Evolutionary conservation across 306 rosid species (phyloP), one percentile per base, ranked within the genome.

Genomic region (Erythrophleum fordii): DNA sequence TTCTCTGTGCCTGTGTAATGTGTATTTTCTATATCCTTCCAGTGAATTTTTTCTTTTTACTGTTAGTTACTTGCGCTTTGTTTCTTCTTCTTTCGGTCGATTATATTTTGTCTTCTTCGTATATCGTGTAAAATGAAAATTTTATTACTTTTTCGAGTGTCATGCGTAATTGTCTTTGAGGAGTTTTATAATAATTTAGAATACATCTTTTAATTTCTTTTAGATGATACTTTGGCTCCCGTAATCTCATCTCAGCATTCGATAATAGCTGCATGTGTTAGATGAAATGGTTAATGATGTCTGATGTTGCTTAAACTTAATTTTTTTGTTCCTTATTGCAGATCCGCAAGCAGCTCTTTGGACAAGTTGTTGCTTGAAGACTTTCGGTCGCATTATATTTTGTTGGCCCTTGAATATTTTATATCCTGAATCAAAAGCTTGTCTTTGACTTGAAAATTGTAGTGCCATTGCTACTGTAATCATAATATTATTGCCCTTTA

Each of bases 321-420:
- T 80, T 59, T 76, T 84, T 58, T 81, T 5, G 25, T 23, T 69
- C 81, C 64, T 70, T 62, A 1, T 81, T 80, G 90, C 95, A 94
- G 98, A 94, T 94, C 89, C 94, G 98, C 76, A 90, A 86, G 85
- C 87, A 77, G 84, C 95, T 94, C 22, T 92, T 86, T 28, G 89
- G 91, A 77, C 85, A 89, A 83, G 87, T 84, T 85, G 87, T 76
- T 82, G 93, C 88, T 62, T 93, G 82, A 91, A 69, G 89, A 76
- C 87, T 64, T 49, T 73, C 48, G 81, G 58, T 78, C 75, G 68
- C 62, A 22, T 79, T 73, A 76, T n/a, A 37, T 53, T 81, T 59
- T 20, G 45, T 70, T 75, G 73, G 85, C 81, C 79, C 31, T 49
- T 56, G 75, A 75, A 66, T 85, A 80, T 81, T n/a, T 83, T 62